Base-by-base conservation (phyloP, 2,329 filamentous ascomycete species). In the Exserohilum turcica region DNA sequence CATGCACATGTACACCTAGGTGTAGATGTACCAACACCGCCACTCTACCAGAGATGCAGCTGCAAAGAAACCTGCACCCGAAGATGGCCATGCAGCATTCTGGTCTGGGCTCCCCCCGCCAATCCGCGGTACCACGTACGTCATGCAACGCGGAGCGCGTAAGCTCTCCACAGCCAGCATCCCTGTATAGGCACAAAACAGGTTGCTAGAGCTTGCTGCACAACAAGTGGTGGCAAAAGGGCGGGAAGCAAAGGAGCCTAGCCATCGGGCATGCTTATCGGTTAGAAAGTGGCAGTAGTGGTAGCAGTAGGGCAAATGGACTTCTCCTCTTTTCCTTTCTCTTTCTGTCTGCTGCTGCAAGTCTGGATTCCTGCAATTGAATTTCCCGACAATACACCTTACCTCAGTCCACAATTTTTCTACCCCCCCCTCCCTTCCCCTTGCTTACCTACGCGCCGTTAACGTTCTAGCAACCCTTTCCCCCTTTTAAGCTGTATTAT, bases 131-230 rank as follows among this genome's bases (percentile, higher is more conserved):
- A 67, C 64, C 55, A 40, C 33, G 43, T 63, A 70, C 66, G 67
- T 71, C 66, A 71, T 71, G 15, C n/a, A 48, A 59, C 54, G 56
- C 54, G 60, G 56, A 55, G 55, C 43, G 49, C 56, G 55, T 42
- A 31, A 16, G n/a, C 40, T 43, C 19, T n/a, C 21, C 42, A n/a
- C 21, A 28, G 21, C 21, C 58, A 43, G n/a, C 54, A 52, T 54
- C 56, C 52, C 44, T 31, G 44, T 43, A 43, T 40, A 50, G 48
- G n/a, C n/a, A n/a, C 40, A 54, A 67, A 69, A 70, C 65, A 60
- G 62, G 67, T 59, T 69, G 29, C 6, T 18, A 54, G 33, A 43
- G 54, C 51, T 52, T 32, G 37, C n/a, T n/a, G n/a, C n/a, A n/a
- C n/a, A n/a, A 15, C 13, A 35, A 56, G 65, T 66, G 62, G 65